A percentile compares a stretch with the other conserved stretches of the same genome.
phyloP scores from a whole-genome alignment of 306 rosid species.

The Glycine latifolia region DNA sequence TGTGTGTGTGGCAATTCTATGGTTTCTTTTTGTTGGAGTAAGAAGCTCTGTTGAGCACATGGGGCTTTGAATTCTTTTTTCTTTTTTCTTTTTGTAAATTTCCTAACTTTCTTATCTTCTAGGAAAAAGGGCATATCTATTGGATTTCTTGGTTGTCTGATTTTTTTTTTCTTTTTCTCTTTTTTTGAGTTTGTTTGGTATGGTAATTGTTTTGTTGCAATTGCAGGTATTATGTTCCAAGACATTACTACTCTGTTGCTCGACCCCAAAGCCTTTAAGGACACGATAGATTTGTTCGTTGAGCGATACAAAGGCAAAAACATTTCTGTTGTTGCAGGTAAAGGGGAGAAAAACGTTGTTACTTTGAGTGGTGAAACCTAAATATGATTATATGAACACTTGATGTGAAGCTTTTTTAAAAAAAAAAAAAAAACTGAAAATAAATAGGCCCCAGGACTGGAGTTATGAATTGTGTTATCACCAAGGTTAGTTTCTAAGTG shows the following conservation, averaged over 20 bases:
- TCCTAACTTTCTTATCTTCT: conserved; percentile 22
- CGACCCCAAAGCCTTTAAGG: conserved; percentile 86
- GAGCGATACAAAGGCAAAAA: conserved; percentile 89
- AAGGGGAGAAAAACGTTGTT: not conserved
- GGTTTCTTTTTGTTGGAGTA: not conserved
- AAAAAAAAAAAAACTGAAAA: not conserved
- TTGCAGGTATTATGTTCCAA: conserved; percentile 95
- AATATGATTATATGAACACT: not conserved
- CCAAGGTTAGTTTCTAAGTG: conserved; percentile 45
- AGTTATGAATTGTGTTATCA: not conserved
- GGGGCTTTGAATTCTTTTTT: not conserved
- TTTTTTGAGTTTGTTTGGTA: not conserved
- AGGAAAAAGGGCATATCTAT: not conserved
- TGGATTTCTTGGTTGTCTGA: not conserved
- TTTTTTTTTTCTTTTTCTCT: no score
- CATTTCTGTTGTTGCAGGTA: conserved; percentile 98
- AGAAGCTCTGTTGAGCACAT: not conserved
- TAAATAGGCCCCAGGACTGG: not conserved
- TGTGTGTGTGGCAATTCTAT: no score
- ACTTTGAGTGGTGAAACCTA: conserved; percentile 1
- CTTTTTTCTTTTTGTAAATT: not conserved
- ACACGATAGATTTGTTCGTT: conserved; percentile 84
- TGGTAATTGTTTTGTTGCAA: conserved; percentile 40
- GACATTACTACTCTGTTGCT: conserved; percentile 92
- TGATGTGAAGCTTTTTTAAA: not conserved